Evolutionary conservation across 1,139 yeast species (phyloP), one percentile per base, ranked within the genome.

Genomic region (Scheffersomyces quercinus): DNA sequence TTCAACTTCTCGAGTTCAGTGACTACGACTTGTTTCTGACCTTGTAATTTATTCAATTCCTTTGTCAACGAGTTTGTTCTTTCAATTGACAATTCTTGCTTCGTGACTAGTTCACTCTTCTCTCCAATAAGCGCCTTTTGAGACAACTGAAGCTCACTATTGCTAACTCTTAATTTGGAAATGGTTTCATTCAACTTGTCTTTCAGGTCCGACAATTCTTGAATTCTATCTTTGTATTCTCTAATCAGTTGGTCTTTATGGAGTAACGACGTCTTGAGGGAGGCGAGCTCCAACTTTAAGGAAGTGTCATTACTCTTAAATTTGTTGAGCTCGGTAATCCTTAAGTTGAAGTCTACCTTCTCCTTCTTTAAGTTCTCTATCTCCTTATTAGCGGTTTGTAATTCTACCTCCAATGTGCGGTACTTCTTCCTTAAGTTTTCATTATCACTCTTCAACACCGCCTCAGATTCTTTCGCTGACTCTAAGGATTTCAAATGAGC

Each of bases 1-100:
- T 74, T 77, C 16, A 82, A 55, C n/a, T 73, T 75, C 26, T 75
- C 79, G 11, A 78, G 62, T 44, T 82, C 77, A 41, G 77, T 80
- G 3, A 64, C 54, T 9, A 82, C 54, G 29, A 67, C 68, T 41
- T 84, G 85, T 48, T 79, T 81, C 42, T 81, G 85, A 26, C 67
- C 57, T 45, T 73, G 77, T 28, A 77, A 54, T 40, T 73, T 77
- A 37, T 65, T 60, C 32, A 59, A 50, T 38, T 59, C 60, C 4
- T 52, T 46, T 8, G 43, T 44, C 31, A 55, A 48, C 0, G 73
- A 65, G 29, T 65, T 71, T 5, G 67, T 51, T 50, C 70, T 60
- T 47, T 74, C 69, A 49, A 64, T 48, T 28, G 68, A 54, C 44
- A 73, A 52, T 56, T 78, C 73, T 47, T 68, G 75, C 42, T 67